A percentile compares a stretch with the other conserved stretches of the same genome.
These are phyloP conservation scores for Vickermania spadyakhi DNA, from an alignment of 208 protist species.

Conservation along the genomic window DNA sequence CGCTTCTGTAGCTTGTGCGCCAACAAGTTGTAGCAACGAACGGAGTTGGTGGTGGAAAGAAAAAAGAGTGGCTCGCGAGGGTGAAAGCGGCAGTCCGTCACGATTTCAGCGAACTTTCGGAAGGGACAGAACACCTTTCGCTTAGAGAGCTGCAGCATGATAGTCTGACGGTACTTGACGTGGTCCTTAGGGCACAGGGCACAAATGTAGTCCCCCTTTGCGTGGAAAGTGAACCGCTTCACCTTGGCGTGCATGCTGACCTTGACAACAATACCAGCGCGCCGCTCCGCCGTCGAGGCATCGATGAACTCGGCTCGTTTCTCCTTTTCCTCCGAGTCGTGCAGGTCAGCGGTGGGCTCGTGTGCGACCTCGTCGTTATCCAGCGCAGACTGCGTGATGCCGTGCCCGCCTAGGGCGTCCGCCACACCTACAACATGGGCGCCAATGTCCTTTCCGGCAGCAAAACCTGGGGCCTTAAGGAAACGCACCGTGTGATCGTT, in stretches of 20 bases:
- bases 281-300: constrained; percentile 53
- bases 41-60: constrained; percentile 90
- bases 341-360: constrained; percentile 56
- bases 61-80: constrained; percentile 98
- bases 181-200: constrained; percentile 89
- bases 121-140: constrained; percentile 90
- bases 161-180: constrained; percentile 89
- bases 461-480: constrained; percentile 57
- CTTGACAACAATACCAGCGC: constrained; percentile 83
- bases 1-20: constrained; percentile 95
- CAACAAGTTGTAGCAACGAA: constrained; percentile 97
- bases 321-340: constrained; percentile 79
- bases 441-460: constrained; percentile 15
- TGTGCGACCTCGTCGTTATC: constrained; percentile 77
- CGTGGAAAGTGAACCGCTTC: constrained; percentile 85
- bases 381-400: constrained; percentile 70
- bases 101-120: constrained; percentile 85
- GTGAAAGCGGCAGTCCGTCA: constrained; percentile 96
- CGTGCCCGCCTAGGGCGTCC: constrained; percentile 53
- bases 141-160: constrained; percentile 91
- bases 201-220: constrained; percentile 85
- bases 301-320: constrained; percentile 87
- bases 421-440: constrained; percentile 26
- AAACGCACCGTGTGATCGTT: constrained; percentile 88
- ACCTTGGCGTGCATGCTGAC: constrained; percentile 85